Conservation (phyloP, 257 asterid species). For the Solanum chmielewskii region DNA sequence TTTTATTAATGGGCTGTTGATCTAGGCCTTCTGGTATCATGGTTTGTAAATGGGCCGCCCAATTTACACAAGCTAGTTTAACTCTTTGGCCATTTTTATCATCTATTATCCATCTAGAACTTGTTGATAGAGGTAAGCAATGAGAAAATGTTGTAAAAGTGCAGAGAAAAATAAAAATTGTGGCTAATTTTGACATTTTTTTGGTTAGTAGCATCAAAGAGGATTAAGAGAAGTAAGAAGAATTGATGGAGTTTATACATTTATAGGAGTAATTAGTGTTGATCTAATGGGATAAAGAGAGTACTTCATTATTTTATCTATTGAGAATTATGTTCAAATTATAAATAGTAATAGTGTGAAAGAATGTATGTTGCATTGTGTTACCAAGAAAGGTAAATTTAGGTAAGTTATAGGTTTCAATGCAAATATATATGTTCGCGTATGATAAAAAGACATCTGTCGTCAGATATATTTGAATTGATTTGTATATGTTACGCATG, state of each 20-base stretch:
- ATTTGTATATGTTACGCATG: neutral
- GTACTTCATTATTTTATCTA: neutral
- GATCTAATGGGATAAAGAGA: neutral
- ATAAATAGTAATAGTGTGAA: neutral
- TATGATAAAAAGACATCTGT: no score
- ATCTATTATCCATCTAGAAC: constrained; percentile 45
- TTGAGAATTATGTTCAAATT: neutral
- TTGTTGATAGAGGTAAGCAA: constrained; percentile 44
- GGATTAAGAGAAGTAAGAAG: neutral
- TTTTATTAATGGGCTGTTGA: constrained; percentile 19
- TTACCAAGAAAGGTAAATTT: neutral
- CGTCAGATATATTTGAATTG: no score
- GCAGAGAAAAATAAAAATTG: neutral
- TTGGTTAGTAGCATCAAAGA: neutral
- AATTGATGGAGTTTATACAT: neutral
- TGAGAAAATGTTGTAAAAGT: neutral
- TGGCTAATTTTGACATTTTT: neutral
- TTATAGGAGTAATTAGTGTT: neutral
- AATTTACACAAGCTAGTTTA: constrained; percentile 44
- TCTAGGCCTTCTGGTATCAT: constrained; percentile 59
- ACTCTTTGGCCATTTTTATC: constrained; percentile 26
- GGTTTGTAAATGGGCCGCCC: constrained; percentile 51
- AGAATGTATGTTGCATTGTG: neutral
- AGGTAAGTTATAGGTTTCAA: neutral
- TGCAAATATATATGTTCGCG: neutral